Conservation (phyloP, 2,329 filamentous ascomycete species). For the Dothideomycetes sp. region DNA sequence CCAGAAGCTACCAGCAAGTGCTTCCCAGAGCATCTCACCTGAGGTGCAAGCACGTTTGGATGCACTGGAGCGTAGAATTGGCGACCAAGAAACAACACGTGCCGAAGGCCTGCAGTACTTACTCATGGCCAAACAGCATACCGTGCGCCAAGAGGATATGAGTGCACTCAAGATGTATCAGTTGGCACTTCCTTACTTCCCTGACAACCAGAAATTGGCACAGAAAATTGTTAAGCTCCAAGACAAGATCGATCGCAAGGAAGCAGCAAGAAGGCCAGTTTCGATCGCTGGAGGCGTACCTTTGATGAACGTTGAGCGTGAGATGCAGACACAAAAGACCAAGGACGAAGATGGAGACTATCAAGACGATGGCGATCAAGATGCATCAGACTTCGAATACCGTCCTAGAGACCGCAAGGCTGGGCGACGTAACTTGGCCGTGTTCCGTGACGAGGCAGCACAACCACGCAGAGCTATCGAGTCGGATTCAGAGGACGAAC, state of each 20-base stretch:
- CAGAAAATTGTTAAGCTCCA: slow-evolving; percentile 47
- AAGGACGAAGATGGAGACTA: slow-evolving; percentile 13
- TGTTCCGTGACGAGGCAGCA: slow-evolving; percentile 8
- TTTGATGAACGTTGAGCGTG: background rate
- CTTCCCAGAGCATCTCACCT: slow-evolving; percentile 51
- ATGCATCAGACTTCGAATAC: slow-evolving; percentile 4
- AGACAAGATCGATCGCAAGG: slow-evolving; percentile 38
- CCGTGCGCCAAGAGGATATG: slow-evolving; percentile 68
- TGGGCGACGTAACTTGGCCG: slow-evolving; percentile 8
- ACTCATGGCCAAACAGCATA: slow-evolving; percentile 86
- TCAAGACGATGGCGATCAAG: slow-evolving; percentile 14
- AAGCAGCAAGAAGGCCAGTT: slow-evolving; percentile 1
- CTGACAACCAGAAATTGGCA: slow-evolving; percentile 67
- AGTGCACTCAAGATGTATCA: slow-evolving; percentile 80
- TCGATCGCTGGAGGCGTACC: background rate
- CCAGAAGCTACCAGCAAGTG: slow-evolving; percentile 40
- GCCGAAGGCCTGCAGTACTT: slow-evolving; percentile 77
- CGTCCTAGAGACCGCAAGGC: background rate
- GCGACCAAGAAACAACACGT: slow-evolving; percentile 60
- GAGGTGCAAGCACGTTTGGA: slow-evolving; percentile 75
- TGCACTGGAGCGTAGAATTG: slow-evolving; percentile 76
- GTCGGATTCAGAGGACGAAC: slow-evolving; percentile 25
- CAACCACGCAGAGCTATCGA: background rate
- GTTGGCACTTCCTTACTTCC: slow-evolving; percentile 74
- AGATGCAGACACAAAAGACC: background rate